Percentiles rank a stretch among this genome's conserved stretches.
Conservation (phyloP, 805 yeast species). For the Metschnikowia gelsemii region DNA sequence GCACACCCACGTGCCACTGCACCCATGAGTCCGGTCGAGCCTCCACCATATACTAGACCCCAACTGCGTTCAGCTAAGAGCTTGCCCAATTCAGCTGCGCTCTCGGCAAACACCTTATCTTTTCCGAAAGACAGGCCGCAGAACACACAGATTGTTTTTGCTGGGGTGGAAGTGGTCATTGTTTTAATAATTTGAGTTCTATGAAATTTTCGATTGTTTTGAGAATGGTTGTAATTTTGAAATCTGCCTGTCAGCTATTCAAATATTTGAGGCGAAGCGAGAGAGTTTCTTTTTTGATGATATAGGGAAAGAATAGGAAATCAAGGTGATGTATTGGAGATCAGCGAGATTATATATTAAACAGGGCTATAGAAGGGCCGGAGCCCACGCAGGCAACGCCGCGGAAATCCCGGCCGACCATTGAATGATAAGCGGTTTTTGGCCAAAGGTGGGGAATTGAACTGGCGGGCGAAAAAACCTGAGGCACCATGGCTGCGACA, state of each 20-base stretch:
- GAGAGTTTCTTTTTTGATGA: too few relatives aligned
- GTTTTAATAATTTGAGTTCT: not conserved
- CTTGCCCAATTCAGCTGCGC: conserved; percentile 61
- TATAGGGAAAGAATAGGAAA: too few relatives aligned
- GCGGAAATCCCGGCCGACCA: conserved; percentile 13
- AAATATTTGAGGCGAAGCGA: too few relatives aligned
- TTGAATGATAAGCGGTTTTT: conserved; percentile 9
- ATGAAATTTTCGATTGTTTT: not conserved
- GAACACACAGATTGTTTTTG: conserved; percentile 70
- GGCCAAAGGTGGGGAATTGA: not conserved
- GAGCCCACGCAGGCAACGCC: conserved; percentile 9
- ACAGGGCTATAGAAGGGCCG: not conserved
- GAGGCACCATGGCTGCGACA: too few relatives aligned
- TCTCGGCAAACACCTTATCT: conserved; percentile 45
- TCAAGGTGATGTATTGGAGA: too few relatives aligned
- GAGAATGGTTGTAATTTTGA: not conserved
- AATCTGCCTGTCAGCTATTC: too few relatives aligned
- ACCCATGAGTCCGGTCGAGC: conserved; percentile 84
- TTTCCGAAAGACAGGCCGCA: conserved; percentile 83
- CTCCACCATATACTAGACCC: conserved; percentile 88
- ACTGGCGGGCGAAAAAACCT: too few relatives aligned
- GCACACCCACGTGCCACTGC: conserved; percentile 65
- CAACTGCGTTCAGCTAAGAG: conserved; percentile 57
- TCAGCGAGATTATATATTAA: too few relatives aligned
- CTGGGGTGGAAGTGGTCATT: conserved; percentile 28